Evolutionary conservation across 2,329 filamentous ascomycete species (phyloP).

Genomic region (Geosmithia putterillii): DNA sequence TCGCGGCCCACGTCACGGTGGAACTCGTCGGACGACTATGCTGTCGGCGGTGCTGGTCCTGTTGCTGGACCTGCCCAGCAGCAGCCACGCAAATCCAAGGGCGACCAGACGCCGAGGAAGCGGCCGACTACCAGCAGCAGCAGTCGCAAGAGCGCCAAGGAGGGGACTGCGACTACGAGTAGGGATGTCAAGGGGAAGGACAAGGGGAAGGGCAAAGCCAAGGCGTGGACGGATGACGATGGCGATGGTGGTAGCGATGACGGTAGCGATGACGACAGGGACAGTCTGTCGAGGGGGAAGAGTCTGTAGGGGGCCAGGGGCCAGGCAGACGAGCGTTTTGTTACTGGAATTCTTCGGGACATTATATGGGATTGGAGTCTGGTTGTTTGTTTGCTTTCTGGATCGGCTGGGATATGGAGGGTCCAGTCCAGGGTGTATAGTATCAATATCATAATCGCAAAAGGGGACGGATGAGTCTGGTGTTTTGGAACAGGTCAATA

Average conservation of each 20-base stretch:
- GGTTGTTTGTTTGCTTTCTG: no score
- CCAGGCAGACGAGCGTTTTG: no score
- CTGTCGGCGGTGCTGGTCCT: conserved; percentile 4
- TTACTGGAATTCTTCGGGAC: no score
- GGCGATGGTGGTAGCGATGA: conserved; percentile 36
- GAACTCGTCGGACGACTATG: conserved; percentile 27
- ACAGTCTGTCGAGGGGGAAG: neutral
- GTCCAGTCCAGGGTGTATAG: no score
- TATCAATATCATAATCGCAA: no score
- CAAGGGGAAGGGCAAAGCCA: conserved; percentile 22
- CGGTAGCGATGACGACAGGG: conserved; percentile 28
- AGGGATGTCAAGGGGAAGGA: conserved; percentile 31
- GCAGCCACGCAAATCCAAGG: conserved; percentile 14
- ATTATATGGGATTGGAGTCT: no score
- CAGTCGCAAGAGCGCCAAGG: conserved; percentile 29
- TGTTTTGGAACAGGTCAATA: no score
- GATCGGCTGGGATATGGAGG: no score
- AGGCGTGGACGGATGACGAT: conserved; percentile 22
- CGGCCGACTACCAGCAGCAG: conserved; percentile 15
- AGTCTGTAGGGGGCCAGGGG: no score
- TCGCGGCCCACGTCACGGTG: conserved; percentile 29
- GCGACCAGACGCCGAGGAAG: conserved; percentile 13
- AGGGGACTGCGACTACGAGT: conserved; percentile 13
- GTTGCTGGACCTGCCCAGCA: conserved; percentile 17
- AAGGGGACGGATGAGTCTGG: no score